Evolutionary conservation across 2,329 filamentous ascomycete species (phyloP).

Genomic region (Fusarium sp.): DNA sequence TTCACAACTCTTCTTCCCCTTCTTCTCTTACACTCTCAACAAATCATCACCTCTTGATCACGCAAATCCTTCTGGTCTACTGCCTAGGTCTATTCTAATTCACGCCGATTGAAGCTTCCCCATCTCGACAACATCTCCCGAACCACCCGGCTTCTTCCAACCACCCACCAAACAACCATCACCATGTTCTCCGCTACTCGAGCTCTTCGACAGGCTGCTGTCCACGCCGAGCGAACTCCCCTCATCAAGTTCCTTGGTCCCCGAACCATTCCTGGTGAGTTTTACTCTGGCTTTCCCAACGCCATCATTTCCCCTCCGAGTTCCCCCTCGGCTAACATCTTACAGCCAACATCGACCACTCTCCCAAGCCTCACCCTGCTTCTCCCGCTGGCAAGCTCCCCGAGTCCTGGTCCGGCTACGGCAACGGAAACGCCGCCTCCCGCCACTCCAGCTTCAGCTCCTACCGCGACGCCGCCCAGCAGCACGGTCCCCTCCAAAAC

Average conservation of each 20-base stretch:
- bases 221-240: slow-evolving; percentile 70
- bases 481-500: slow-evolving; percentile 80
- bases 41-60: slow-evolving; percentile 1
- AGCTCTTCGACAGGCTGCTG: slow-evolving; percentile 69
- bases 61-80: neutral
- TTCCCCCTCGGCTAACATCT: slow-evolving; percentile 32
- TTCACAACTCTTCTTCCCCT: slow-evolving; percentile 3
- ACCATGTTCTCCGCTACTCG: slow-evolving; percentile 68
- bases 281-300: neutral
- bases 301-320: neutral
- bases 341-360: slow-evolving; percentile 78
- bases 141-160: slow-evolving; percentile 18
- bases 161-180: slow-evolving; percentile 16
- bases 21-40: slow-evolving; percentile 21
- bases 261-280: slow-evolving; percentile 69
- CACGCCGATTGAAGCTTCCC: neutral
- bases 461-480: slow-evolving; percentile 82
- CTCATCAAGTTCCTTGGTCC: slow-evolving; percentile 73
- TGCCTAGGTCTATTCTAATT: neutral
- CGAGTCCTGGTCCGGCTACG: slow-evolving; percentile 57
- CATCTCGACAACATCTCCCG: slow-evolving; percentile 21
- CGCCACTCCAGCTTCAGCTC: slow-evolving; percentile 75
- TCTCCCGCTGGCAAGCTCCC: slow-evolving; percentile 76
- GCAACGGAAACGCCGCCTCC: slow-evolving; percentile 50
- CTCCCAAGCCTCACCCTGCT: slow-evolving; percentile 78